phyloP scores from a whole-genome alignment of 1,284 basidiomycete genomes.

The Malassezia furfur region DNA sequence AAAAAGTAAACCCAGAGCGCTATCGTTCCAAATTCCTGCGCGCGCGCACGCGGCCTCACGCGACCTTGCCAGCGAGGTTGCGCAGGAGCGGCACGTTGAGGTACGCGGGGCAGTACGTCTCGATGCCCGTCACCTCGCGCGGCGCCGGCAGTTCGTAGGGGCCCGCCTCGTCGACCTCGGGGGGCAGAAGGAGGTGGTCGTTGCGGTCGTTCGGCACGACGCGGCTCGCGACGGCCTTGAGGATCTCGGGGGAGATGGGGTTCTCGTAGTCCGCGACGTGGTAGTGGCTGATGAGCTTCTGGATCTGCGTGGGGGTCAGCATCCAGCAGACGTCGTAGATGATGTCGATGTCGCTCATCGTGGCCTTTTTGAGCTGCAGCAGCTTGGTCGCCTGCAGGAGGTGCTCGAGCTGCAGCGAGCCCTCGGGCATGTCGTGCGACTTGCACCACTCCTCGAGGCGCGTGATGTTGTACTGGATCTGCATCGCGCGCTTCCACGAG shows the following conservation, averaged over 20 bases:
- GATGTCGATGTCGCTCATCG: constrained; percentile 70
- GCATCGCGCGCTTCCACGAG: constrained; percentile 84
- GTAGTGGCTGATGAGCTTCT: constrained; percentile 96
- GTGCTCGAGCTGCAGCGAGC: constrained; percentile 91
- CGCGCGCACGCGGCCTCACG: constrained; percentile 17
- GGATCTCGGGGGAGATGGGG: constrained; percentile 47
- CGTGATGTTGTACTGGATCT: constrained; percentile 48
- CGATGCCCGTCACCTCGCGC: constrained; percentile 47
- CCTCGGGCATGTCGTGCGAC: constrained; percentile 84
- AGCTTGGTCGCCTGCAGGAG: constrained; percentile 99
- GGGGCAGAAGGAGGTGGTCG: constrained; percentile 45
- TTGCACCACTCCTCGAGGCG: constrained; percentile 75
- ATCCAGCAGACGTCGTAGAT: constrained; percentile 99
- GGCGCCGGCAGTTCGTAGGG: constrained; percentile 46
- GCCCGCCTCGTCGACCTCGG: constrained; percentile 47
- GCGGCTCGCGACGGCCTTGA: constrained; percentile 46
- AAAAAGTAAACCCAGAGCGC: background rate
- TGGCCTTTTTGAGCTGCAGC: constrained; percentile 91
- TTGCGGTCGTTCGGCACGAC: constrained; percentile 48
- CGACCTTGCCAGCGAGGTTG: constrained; percentile 40
- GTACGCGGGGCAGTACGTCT: constrained; percentile 47
- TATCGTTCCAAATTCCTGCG: background rate
- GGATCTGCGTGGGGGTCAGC: constrained; percentile 96
- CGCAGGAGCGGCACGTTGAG: constrained; percentile 43
- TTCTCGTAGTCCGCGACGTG: constrained; percentile 92